Conservation (phyloP, 257 asterid species). For the Lantana camara region DNA sequence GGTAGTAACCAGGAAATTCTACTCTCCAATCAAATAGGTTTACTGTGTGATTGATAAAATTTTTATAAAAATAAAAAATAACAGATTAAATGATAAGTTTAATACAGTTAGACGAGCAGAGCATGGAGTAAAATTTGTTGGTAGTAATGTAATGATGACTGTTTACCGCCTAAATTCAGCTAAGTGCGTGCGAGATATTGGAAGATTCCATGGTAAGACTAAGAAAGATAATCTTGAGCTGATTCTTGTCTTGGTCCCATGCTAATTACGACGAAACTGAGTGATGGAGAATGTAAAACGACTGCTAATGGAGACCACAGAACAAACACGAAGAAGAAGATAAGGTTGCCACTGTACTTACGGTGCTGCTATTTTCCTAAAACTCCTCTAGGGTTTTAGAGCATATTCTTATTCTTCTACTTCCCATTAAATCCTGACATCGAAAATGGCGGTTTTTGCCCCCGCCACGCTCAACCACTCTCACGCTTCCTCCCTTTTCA, state of each 20-base stretch:
- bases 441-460: slow-evolving; percentile 33
- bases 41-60: too few relatives aligned
- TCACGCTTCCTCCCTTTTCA: slow-evolving; percentile 32
- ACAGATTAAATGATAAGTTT: too few relatives aligned
- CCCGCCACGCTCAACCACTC: slow-evolving; percentile 28
- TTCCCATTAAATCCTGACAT: background rate
- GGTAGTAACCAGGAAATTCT: too few relatives aligned
- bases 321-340: slow-evolving; percentile 17
- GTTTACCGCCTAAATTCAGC: too few relatives aligned
- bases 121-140: too few relatives aligned
- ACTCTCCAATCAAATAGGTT: too few relatives aligned
- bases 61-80: too few relatives aligned
- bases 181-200: too few relatives aligned
- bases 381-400: slow-evolving; percentile 41
- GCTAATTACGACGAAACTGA: background rate
- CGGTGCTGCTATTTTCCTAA: slow-evolving; percentile 21
- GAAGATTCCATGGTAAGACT: too few relatives aligned
- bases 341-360: slow-evolving; percentile 39
- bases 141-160: too few relatives aligned
- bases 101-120: too few relatives aligned
- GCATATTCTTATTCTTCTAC: slow-evolving; percentile 39
- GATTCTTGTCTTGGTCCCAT: too few relatives aligned
- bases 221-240: background rate
- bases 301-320: slow-evolving; percentile 15
- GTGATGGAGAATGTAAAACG: slow-evolving; percentile 11